Evolutionary conservation across 352 stramenopile species (phyloP).

Genomic region (Pythium dissimile): DNA sequence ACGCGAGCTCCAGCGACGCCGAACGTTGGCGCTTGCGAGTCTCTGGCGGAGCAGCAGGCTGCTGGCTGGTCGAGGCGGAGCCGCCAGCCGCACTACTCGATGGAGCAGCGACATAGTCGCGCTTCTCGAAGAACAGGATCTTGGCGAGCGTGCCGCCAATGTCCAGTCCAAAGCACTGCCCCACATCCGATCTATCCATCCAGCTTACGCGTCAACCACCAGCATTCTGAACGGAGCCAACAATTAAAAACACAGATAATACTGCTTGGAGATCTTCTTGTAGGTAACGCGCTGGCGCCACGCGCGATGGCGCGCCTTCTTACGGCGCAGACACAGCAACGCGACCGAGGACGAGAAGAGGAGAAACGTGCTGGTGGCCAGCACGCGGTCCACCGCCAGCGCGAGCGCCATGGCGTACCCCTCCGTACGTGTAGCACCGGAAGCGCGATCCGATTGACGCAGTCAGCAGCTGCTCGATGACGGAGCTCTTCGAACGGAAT

Average conservation of each 20-base stretch:
- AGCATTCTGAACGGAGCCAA: neutral
- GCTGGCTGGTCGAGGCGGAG: too few species aligned
- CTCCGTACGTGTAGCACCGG: constrained; percentile 7
- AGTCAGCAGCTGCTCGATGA: neutral
- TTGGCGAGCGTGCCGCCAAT: constrained; percentile 93
- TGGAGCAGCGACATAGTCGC: constrained; percentile 17
- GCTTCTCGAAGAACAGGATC: constrained; percentile 94
- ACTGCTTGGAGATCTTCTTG: constrained; percentile 88
- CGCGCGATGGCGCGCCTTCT: constrained; percentile 56
- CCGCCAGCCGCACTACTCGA: neutral
- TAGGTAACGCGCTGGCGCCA: constrained; percentile 76
- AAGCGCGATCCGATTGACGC: constrained; percentile 3
- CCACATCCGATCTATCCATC: constrained; percentile 66
- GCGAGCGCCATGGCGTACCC: constrained; percentile 1
- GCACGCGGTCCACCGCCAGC: constrained; percentile 25
- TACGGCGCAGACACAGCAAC: constrained; percentile 61
- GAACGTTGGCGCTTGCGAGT: constrained; percentile 64
- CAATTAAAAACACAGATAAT: neutral
- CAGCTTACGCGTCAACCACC: too few species aligned
- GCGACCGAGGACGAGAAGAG: constrained; percentile 66
- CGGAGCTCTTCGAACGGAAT: neutral
- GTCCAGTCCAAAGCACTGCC: constrained; percentile 80
- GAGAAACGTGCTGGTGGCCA: constrained; percentile 65
- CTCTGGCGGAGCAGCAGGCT: constrained; percentile 8
- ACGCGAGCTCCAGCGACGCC: constrained; percentile 70